phyloP scores from a whole-genome alignment of 1,139 yeast genomes.

The Geotrichum klebahnii region DNA sequence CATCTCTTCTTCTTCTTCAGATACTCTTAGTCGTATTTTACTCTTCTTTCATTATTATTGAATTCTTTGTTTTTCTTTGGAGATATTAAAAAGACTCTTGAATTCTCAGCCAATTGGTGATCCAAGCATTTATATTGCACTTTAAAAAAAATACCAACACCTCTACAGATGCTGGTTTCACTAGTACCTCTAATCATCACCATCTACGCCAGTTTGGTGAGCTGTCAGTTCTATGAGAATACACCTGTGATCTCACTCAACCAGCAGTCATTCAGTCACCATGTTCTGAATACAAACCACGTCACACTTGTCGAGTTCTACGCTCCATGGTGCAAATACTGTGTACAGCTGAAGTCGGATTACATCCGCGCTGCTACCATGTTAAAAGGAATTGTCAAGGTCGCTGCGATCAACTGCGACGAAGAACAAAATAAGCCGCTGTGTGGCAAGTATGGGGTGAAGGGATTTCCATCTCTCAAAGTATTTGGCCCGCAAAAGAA shows the following conservation, averaged over 20 bases:
- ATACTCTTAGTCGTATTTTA: no score
- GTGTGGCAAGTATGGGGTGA: conserved; percentile 62
- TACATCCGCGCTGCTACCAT: conserved; percentile 61
- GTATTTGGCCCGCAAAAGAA: conserved; percentile 47
- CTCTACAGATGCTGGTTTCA: no score
- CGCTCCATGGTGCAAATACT: conserved; percentile 97
- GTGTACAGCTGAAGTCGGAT: conserved; percentile 64
- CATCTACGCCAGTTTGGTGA: conserved; percentile 1
- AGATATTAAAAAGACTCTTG: not conserved
- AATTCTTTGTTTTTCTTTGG: no score
- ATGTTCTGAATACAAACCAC: conserved; percentile 64
- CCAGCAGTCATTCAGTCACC: conserved; percentile 56
- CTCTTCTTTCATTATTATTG: not conserved
- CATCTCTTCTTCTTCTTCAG: not conserved
- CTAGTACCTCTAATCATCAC: not conserved
- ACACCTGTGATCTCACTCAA: conserved; percentile 54
- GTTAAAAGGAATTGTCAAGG: conserved; percentile 58
- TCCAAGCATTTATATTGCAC: no score
- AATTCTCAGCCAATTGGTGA: no score
- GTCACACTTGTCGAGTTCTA: conserved; percentile 85
- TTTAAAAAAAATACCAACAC: no score
- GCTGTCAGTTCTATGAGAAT: conserved; percentile 43
- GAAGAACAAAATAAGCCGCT: conserved; percentile 58
- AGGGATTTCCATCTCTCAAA: conserved; percentile 78
- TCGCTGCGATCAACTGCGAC: conserved; percentile 88